Base-by-base conservation (phyloP, 192 early-diverging fungal species). In the Lunasporangiospora selenospora region DNA sequence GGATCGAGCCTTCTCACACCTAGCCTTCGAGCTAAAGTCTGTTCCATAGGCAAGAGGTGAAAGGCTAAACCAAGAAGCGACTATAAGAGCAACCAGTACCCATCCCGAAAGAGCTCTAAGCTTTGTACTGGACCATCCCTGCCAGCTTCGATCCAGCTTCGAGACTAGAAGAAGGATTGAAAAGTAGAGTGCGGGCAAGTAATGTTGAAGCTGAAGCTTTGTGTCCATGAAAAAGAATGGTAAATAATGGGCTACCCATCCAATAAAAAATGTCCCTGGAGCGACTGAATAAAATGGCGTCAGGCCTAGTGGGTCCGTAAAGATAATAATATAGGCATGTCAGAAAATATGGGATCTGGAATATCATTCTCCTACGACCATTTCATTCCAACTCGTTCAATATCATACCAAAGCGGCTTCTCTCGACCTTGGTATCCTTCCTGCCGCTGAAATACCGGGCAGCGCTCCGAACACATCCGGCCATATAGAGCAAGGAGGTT, bases 141-240 rank as follows among this genome's bases (percentile, higher is more conserved):
- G 59, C 36, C 46, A 36, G 4, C 19, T 51, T 48, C 83, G 64
- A 53, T 94, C 91, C 53, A 91, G 71, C 4, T 86, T 53, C 19
- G 75, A 80, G 34, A 85, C 88, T 23, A 94, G 41, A 2, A 85
- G 76, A 36, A 97, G 83, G 53, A 96, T 82, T 19, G 87, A 86
- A 64, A 95, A 90, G 78, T 94, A 95, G n/a, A 96, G 80, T n/a
- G 94, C 86, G 0, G 95, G 95, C 30, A 95, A 83, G 62, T 96
- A 98, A 63, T 98, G 94, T 67, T 96, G 94, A n/a, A 95, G 75
- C 70, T 95, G 95, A 30, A 93, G 80, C 75, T 93, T 89, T 23
- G 92, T 91, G 21, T 78, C 76, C 90, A 96, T 93, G 24, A 93
- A 67, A 69, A 92, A 93, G 79, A 96, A 96, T 15, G 93, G 92